A percentile compares a stretch with the other conserved stretches of the same genome.
Evolutionary conservation across 2,329 filamentous ascomycete genomes (phyloP).

Genomic region (Colletotrichum endophyticum): DNA sequence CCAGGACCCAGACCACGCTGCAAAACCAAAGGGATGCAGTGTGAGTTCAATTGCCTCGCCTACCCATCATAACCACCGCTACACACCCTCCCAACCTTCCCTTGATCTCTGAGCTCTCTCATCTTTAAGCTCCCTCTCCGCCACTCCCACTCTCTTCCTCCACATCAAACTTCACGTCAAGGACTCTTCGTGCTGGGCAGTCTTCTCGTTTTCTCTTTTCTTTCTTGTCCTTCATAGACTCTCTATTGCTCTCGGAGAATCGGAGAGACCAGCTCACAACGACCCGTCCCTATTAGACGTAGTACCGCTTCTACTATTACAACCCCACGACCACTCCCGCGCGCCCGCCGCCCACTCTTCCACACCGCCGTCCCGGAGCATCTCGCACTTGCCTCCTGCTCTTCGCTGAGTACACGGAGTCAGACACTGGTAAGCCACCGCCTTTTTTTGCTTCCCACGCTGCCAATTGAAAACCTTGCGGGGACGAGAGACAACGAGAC

Average conservation of each 20-base stretch:
- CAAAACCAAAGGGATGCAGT: constrained; percentile 18
- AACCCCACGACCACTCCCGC: not conserved
- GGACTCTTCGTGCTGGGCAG: constrained; percentile 14
- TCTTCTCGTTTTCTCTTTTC: constrained; percentile 19
- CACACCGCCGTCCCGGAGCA: constrained; percentile 12
- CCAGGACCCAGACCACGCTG: constrained; percentile 10
- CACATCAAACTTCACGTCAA: constrained; percentile 9
- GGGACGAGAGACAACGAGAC: not conserved
- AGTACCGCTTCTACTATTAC: not conserved
- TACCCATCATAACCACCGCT: constrained; percentile 12
- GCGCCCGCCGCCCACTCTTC: not conserved
- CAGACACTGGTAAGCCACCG: constrained; percentile 15
- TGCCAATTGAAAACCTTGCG: not conserved
- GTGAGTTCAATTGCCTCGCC: constrained; percentile 13
- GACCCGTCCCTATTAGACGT: not conserved
- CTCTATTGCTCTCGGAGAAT: constrained; percentile 17
- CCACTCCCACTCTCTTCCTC: not conserved
- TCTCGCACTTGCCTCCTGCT: constrained; percentile 35
- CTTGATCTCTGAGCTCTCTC: constrained; percentile 10
- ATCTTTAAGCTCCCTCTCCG: constrained; percentile 21
- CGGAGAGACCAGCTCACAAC: constrained; percentile 14
- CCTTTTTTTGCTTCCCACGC: not conserved
- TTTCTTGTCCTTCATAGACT: constrained; percentile 21
- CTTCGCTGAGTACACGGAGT: constrained; percentile 45
- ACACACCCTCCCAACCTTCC: constrained; percentile 9